Evolutionary conservation across 179 eudicot genomes (phyloP).

Genomic region (Gypsophila paniculata): DNA sequence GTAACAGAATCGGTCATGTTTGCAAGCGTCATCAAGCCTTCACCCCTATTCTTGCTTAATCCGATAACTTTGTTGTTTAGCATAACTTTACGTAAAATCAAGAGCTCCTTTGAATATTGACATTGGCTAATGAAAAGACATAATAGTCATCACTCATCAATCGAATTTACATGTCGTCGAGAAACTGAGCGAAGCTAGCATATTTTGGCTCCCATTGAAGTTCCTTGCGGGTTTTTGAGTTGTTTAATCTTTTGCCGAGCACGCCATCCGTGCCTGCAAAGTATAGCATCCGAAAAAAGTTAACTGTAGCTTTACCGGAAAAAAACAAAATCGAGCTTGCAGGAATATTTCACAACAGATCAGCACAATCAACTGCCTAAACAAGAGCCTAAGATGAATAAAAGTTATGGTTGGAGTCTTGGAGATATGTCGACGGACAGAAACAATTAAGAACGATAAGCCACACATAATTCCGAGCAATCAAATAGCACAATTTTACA

Average conservation of each 20-base stretch:
- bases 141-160: neutral
- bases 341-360: too few species aligned
- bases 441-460: neutral
- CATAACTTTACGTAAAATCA: too few species aligned
- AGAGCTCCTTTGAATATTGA: too few species aligned
- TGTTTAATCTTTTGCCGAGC: conserved; percentile 75
- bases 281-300: neutral
- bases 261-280: conserved; percentile 55
- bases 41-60: too few species aligned
- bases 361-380: too few species aligned
- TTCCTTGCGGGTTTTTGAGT: conserved; percentile 57
- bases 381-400: neutral
- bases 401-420: neutral
- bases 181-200: conserved; percentile 63
- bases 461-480: neutral
- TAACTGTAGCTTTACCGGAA: neutral
- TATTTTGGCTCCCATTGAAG: conserved; percentile 77
- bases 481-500: too few species aligned
- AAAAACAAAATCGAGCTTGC: neutral
- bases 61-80: too few species aligned
- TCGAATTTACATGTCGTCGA: conserved; percentile 30
- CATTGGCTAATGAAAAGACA: neutral
- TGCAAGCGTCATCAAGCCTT: too few species aligned
- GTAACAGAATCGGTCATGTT: too few species aligned
- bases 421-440: too few species aligned